phyloP scores from a whole-genome alignment of 176 grass and related monocot species.

The Typha latifolia region DNA sequence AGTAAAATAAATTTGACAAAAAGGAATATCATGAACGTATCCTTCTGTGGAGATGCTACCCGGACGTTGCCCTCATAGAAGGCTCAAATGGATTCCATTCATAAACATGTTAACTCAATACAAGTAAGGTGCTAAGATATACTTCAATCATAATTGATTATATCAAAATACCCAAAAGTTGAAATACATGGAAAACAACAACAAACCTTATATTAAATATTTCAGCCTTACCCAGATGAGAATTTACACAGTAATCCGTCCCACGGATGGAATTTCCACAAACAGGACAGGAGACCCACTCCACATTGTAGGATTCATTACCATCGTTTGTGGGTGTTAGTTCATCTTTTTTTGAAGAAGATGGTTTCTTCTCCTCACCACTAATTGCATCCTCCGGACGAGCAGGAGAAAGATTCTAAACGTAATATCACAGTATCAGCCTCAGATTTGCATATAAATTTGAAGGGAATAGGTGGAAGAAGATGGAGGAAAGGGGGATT shows the following conservation, averaged over 20 bases:
- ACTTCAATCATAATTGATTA: background rate
- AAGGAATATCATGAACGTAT: no score
- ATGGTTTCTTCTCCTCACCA: background rate
- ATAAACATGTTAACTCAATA: no score
- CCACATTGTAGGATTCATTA: constrained; percentile 4
- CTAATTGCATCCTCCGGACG: background rate
- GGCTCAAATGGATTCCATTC: no score
- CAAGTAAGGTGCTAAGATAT: no score
- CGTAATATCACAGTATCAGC: background rate
- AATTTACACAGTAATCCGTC: constrained; percentile 55
- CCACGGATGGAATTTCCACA: constrained; percentile 61
- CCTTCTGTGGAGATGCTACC: no score
- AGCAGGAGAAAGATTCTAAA: background rate
- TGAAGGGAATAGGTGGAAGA: background rate
- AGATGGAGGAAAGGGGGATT: background rate
- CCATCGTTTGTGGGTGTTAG: constrained; percentile 9
- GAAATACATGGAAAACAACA: background rate
- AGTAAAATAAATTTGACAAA: no score
- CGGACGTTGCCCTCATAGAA: no score
- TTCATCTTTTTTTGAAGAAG: background rate
- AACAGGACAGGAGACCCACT: constrained; percentile 59
- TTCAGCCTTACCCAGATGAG: constrained; percentile 53
- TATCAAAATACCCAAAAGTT: background rate
- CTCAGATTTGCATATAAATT: background rate
- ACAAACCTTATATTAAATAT: background rate